phyloP scores from a whole-genome alignment of 495 filamentous ascomycete genomes.

The Penicillium samsonianum region DNA sequence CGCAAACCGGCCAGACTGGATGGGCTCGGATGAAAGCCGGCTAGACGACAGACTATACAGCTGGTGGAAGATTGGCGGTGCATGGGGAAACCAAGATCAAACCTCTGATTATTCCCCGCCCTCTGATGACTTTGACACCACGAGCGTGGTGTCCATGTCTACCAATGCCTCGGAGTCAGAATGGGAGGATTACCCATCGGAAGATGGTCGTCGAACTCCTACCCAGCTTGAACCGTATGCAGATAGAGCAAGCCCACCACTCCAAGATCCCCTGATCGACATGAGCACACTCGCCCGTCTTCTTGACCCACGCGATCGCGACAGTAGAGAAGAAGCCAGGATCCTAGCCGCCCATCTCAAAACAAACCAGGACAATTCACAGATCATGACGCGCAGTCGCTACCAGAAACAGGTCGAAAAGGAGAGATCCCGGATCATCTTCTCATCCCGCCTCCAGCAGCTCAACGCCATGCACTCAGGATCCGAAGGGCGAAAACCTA shows the following conservation, averaged over 20 bases:
- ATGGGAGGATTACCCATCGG: slow-evolving; percentile 56
- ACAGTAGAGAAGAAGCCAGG: slow-evolving; percentile 77
- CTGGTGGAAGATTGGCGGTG: slow-evolving; percentile 78
- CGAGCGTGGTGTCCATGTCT: slow-evolving; percentile 71
- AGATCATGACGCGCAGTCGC: slow-evolving; percentile 78
- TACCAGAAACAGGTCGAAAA: slow-evolving; percentile 66
- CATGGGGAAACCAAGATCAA: slow-evolving; percentile 77
- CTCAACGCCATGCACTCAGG: slow-evolving; percentile 15
- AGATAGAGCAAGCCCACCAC: slow-evolving; percentile 57
- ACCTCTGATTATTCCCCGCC: slow-evolving; percentile 67
- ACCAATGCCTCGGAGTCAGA: slow-evolving; percentile 53
- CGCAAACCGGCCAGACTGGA: slow-evolving; percentile 37
- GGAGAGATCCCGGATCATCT: slow-evolving; percentile 66
- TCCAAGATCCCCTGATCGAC: slow-evolving; percentile 64
- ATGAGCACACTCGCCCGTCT: slow-evolving; percentile 72
- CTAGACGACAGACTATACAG: slow-evolving; percentile 72
- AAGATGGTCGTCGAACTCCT: slow-evolving; percentile 72
- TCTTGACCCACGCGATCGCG: slow-evolving; percentile 74
- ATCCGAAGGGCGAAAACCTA: slow-evolving; percentile 44
- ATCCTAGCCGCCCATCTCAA: slow-evolving; percentile 79
- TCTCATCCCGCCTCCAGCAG: slow-evolving; percentile 41
- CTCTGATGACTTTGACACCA: slow-evolving; percentile 65
- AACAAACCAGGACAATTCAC: slow-evolving; percentile 44
- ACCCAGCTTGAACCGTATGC: slow-evolving; percentile 57
- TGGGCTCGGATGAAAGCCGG: slow-evolving; percentile 56